Percentiles rank a stretch among this genome's conserved stretches.
These are phyloP conservation scores for Cicer pinnatifidum DNA, from an alignment of 306 rosid genomes.

Conservation along the genomic window DNA sequence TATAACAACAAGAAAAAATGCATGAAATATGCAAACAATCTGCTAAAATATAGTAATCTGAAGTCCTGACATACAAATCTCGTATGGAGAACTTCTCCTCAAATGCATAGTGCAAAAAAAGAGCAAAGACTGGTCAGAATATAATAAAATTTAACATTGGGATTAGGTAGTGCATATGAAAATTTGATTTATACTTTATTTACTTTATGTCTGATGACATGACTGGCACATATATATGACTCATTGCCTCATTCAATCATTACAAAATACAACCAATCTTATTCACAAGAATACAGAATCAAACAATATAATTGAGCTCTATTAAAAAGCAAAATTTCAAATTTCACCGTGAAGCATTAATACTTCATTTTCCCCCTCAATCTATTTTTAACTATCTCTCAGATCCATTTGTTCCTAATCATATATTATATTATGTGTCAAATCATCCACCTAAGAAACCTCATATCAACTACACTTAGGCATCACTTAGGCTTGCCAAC, in stretches of 20 bases:
- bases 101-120: neutral
- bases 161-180: constrained; percentile 1
- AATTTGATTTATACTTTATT: neutral
- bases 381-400: neutral
- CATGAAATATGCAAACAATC: constrained; percentile 16
- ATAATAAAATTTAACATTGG: neutral
- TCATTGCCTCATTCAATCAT: neutral
- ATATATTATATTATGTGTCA: neutral
- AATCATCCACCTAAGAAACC: neutral
- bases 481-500: neutral
- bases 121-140: neutral
- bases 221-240: neutral
- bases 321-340: neutral
- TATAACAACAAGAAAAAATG: neutral
- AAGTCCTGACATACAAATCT: constrained; percentile 3
- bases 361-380: neutral
- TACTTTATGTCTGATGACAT: neutral
- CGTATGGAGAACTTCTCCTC: constrained; percentile 19
- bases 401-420: neutral
- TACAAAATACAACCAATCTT: neutral
- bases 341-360: neutral
- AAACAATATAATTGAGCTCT: neutral
- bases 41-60: neutral
- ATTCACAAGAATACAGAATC: neutral
- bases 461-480: neutral